Percentiles rank a stretch among this genome's conserved stretches.
Evolutionary conservation across 129 eudicot genomes (phyloP).

Genomic region (Arctium lappa): DNA sequence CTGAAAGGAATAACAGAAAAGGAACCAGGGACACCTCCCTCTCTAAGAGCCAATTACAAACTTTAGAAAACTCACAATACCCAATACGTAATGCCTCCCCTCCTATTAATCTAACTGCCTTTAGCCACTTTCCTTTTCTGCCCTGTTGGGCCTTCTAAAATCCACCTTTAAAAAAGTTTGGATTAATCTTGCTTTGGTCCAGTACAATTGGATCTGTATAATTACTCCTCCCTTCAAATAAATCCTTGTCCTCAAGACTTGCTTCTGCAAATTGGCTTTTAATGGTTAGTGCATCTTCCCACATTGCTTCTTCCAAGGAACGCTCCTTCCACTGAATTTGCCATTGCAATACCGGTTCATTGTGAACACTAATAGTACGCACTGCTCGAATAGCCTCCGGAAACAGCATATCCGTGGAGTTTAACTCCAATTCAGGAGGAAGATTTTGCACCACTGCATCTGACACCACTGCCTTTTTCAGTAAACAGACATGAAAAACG

Average conservation of each 20-base stretch:
- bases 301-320: no score
- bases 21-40: neutral
- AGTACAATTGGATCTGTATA: neutral
- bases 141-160: neutral
- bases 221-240: no score
- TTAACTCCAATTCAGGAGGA: neutral
- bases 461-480: neutral
- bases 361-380: neutral
- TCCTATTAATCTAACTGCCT: neutral
- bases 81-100: neutral
- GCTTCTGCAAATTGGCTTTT: no score
- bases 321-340: neutral
- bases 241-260: no score
- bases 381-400: neutral
- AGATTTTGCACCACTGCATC: neutral
- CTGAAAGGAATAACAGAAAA: neutral
- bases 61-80: neutral
- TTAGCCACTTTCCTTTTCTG: neutral
- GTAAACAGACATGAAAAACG: neutral
- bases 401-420: neutral
- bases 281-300: no score
- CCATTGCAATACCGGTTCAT: neutral
- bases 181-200: neutral
- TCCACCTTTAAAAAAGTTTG: neutral
- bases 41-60: neutral